Conservation (phyloP, 139 green algal species). For the Protoeuglena noctilucae region DNA sequence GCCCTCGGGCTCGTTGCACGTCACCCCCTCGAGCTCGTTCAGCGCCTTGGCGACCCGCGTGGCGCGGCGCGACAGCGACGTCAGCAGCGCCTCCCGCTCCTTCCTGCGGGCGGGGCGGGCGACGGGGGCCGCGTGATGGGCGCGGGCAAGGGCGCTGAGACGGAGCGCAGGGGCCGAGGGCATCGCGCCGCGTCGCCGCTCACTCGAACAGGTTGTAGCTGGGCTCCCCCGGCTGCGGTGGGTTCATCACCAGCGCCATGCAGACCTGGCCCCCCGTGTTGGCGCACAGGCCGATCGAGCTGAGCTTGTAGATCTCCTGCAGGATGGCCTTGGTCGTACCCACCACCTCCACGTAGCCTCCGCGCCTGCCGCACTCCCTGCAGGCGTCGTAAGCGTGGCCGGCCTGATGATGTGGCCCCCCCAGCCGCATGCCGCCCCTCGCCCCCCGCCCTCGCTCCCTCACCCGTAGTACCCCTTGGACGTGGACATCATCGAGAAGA, state of each 20-base stretch:
- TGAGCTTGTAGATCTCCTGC: conserved; percentile 76
- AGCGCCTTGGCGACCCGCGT: conserved; percentile 52
- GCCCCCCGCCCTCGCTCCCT: too few relatives aligned
- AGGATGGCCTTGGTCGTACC: conserved; percentile 45
- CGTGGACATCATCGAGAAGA: conserved; percentile 75
- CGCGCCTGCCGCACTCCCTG: conserved; percentile 73
- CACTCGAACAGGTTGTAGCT: conserved; percentile 52
- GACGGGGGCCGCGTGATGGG: conserved; percentile 6
- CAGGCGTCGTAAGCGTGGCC: too few relatives aligned
- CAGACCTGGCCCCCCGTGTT: conserved; percentile 76
- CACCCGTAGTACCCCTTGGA: conserved; percentile 76
- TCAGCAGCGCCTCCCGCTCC: conserved; percentile 40
- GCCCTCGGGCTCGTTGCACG: conserved; percentile 51
- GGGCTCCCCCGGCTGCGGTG: conserved; percentile 57
- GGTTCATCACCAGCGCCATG: conserved; percentile 77
- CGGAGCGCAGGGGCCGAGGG: too few relatives aligned
- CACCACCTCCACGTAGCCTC: conserved; percentile 77
- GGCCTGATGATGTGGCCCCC: too few relatives aligned
- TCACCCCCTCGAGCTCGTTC: conserved; percentile 72
- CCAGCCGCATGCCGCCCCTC: too few relatives aligned
- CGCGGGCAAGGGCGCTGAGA: too few relatives aligned
- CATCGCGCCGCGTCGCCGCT: too few relatives aligned
- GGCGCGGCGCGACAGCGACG: conserved; percentile 59
- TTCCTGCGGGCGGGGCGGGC: too few relatives aligned
- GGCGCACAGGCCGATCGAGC: conserved; percentile 79